Conservation (phyloP, 208 protist genomes). For the Porcisia deanei region DNA sequence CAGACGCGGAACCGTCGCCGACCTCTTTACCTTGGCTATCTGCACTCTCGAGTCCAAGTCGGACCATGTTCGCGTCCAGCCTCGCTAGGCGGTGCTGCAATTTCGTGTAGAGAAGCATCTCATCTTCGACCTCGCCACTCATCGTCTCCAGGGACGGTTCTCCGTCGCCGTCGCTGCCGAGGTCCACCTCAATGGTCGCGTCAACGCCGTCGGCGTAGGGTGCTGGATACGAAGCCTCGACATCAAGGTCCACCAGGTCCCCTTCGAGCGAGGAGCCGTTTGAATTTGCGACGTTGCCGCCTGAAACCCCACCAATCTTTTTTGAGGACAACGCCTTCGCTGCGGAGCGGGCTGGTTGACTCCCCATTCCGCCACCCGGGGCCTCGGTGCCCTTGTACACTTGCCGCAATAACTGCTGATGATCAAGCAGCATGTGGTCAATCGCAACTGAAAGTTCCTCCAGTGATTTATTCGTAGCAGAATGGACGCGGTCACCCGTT, state of each 20-base stretch:
- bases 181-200: conserved; percentile 11
- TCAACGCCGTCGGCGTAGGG: neutral
- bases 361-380: neutral
- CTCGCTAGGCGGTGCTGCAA: conserved; percentile 45
- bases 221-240: neutral
- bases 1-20: neutral
- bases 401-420: conserved; percentile 56
- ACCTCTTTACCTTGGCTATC: neutral
- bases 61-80: conserved; percentile 53
- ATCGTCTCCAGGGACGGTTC: neutral
- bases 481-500: neutral
- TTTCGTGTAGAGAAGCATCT: conserved; percentile 61
- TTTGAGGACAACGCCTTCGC: neutral
- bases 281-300: neutral
- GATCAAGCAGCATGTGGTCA: conserved; percentile 78
- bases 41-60: conserved; percentile 21
- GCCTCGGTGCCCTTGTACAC: conserved; percentile 42
- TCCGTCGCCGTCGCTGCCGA: neutral
- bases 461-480: conserved; percentile 27
- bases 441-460: conserved; percentile 44
- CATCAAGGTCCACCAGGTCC: neutral
- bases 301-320: neutral
- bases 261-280: neutral
- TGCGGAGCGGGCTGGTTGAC: neutral
- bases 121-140: conserved; percentile 9